Conservation (phyloP, 2,329 filamentous ascomycete species). For the Periconia sp. region DNA sequence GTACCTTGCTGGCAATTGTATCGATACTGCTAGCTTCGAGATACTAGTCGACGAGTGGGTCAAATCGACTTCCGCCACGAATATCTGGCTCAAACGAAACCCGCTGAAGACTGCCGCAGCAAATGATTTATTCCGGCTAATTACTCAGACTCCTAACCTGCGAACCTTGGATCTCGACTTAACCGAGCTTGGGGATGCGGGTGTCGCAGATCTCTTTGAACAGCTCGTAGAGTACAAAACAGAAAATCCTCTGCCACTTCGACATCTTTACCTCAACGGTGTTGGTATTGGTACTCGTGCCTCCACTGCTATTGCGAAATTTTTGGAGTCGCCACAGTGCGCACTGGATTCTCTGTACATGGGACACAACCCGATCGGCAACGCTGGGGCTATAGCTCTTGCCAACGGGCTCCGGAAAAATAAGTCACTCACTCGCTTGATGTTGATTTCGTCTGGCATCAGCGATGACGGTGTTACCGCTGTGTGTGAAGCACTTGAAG, state of each 20-base stretch:
- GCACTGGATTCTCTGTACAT: constrained; percentile 33
- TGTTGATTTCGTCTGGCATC: constrained; percentile 50
- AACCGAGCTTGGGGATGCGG: constrained; percentile 53
- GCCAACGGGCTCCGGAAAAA: constrained; percentile 24
- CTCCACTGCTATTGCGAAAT: constrained; percentile 27
- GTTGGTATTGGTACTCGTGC: constrained; percentile 27
- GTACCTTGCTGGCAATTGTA: constrained; percentile 60
- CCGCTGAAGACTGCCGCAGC: constrained; percentile 48
- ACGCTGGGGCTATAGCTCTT: constrained; percentile 20
- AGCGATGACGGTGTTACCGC: constrained; percentile 43
- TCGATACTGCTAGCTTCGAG: constrained; percentile 48
- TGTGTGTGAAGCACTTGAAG: constrained; percentile 42
- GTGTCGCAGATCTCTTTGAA: constrained; percentile 49
- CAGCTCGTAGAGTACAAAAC: constrained; percentile 36
- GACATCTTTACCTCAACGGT: constrained; percentile 38
- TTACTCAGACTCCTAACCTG: constrained; percentile 47
- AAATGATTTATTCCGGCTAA: constrained; percentile 47
- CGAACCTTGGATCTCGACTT: constrained; percentile 58
- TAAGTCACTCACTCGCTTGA: constrained; percentile 26
- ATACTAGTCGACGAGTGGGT: constrained; percentile 51
- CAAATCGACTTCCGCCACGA: constrained; percentile 48
- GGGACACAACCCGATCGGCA: constrained; percentile 37
- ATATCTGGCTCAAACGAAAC: constrained; percentile 59
- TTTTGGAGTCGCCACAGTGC: constrained; percentile 27
- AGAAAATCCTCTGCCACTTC: constrained; percentile 24